Conservation (phyloP, 2,329 filamentous ascomycete genomes). For the Cladosporium sp. region DNA sequence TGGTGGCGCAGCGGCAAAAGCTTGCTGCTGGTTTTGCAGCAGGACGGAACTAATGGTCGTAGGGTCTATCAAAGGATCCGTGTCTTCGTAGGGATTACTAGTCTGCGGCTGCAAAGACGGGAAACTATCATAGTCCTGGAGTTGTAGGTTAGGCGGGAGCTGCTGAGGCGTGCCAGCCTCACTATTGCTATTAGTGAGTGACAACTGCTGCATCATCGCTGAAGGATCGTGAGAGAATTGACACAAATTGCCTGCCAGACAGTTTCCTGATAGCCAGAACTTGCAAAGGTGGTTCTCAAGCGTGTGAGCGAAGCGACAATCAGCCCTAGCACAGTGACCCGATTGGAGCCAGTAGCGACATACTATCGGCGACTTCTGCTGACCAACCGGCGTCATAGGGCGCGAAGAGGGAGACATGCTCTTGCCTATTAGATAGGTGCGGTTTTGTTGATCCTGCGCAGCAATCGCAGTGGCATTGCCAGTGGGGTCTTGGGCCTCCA, state of each 20-base stretch:
- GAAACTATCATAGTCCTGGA: constrained; percentile 84
- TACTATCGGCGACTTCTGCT: constrained; percentile 81
- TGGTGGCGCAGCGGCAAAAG: constrained; percentile 55
- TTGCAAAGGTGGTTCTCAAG: constrained; percentile 97
- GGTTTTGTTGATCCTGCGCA: constrained; percentile 56
- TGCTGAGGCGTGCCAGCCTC: constrained; percentile 66
- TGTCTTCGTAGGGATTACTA: constrained; percentile 47
- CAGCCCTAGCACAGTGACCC: constrained; percentile 91
- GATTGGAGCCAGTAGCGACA: constrained; percentile 97
- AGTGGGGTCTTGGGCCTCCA: constrained; percentile 67
- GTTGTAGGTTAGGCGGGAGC: constrained; percentile 68
- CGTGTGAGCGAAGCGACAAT: constrained; percentile 97
- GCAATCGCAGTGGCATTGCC: constrained; percentile 34
- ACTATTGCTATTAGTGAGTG: constrained; percentile 55
- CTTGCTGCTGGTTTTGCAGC: constrained; percentile 40
- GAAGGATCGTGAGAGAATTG: constrained; percentile 97
- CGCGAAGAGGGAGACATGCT: constrained; percentile 74
- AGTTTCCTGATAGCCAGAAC: constrained; percentile 97
- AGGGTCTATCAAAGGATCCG: constrained; percentile 38
- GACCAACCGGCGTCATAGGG: constrained; percentile 73
- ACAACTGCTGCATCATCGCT: constrained; percentile 78
- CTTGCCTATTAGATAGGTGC: constrained; percentile 78
- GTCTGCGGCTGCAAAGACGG: constrained; percentile 65
- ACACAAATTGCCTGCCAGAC: constrained; percentile 88
- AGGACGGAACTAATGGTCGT: constrained; percentile 48